Evolutionary conservation across 352 stramenopile species (phyloP), one percentile per base, ranked within the genome.

Genomic region (Globisporangium iwayamae): DNA sequence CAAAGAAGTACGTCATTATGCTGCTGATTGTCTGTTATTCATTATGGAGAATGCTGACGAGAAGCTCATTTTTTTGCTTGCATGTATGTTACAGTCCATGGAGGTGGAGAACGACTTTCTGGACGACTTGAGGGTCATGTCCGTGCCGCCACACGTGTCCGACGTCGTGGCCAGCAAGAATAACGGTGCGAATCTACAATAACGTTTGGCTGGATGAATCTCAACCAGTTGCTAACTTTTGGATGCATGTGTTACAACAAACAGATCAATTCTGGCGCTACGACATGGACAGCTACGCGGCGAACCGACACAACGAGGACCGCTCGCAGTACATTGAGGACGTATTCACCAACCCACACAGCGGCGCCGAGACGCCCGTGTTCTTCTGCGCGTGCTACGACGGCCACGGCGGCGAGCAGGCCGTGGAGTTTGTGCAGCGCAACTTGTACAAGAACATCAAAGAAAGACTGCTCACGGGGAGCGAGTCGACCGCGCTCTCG

Each of bases 311-410:
- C 62, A 89, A 89, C 38, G 79, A 89, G 68, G 79, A 89, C 66
- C 78, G 79, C 13, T 79, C 79, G 34, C 78, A 89, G 57, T 81
- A 76, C 63, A 68, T 89, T 41, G 28, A 84, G 47, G 78, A 87
- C 50, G 50, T 65, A 22, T 66, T 85, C 13, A 45, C 63, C 28
- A 39, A 66, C 36, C 13, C n/a, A 6, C 63, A 54, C 14, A 66
- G 59, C 3, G 67, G 70, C 32, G 60, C 56, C 39, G 30, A 68
- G 22, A 75, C 68, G 36, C 54, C 73, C 4, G 61, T 86, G 13
- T 87, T 89, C 60, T 89, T 89, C 66, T 89, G 80, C 57, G 80
- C 73, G n/a, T 87, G 78, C 71, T 89, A 89, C 68, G 80, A 89
- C 56, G 80, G 80, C 43, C 80, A 89, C 62, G 80, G 80, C 51